A percentile compares a stretch with the other conserved stretches of the same genome.
Evolutionary conservation across 2,329 filamentous ascomycete genomes (phyloP).

Genomic region (Venturia effusa): DNA sequence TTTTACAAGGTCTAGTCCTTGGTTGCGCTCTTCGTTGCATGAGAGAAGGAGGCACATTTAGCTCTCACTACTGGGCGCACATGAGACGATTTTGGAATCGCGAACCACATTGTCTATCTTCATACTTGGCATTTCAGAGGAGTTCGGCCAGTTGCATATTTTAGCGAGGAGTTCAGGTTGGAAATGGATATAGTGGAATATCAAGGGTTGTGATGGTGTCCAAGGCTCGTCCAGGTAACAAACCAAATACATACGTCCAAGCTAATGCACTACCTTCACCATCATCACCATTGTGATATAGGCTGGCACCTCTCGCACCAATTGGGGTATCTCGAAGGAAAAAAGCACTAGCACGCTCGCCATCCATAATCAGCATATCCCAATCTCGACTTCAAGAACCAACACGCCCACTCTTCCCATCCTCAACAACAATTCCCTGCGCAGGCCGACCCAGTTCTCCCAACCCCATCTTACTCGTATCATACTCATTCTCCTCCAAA

Average conservation of each 20-base stretch:
- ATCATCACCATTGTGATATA: neutral
- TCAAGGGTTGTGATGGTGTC: neutral
- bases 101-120: neutral
- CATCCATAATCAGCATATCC: too few species aligned
- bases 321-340: neutral
- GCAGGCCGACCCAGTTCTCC: neutral
- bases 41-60: neutral
- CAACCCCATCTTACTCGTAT: slow-evolving; percentile 35
- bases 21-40: neutral
- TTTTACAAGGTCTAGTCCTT: slow-evolving; percentile 76
- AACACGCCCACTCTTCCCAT: neutral
- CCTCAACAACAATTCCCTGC: neutral
- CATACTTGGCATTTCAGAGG: neutral
- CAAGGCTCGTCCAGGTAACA: neutral
- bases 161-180: neutral
- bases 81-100: neutral
- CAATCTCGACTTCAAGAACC: neutral
- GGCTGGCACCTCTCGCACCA: neutral
- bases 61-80: neutral
- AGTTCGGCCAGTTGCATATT: neutral
- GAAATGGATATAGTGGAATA: neutral
- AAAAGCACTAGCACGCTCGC: neutral
- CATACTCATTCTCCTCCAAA: slow-evolving; percentile 64
- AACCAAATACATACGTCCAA: neutral
- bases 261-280: too few species aligned